Percentiles rank a stretch among this genome's conserved stretches.
These are phyloP conservation scores for Lolium multiflorum DNA, from an alignment of 176 grass and related monocot genomes.

Conservation along the genomic window DNA sequence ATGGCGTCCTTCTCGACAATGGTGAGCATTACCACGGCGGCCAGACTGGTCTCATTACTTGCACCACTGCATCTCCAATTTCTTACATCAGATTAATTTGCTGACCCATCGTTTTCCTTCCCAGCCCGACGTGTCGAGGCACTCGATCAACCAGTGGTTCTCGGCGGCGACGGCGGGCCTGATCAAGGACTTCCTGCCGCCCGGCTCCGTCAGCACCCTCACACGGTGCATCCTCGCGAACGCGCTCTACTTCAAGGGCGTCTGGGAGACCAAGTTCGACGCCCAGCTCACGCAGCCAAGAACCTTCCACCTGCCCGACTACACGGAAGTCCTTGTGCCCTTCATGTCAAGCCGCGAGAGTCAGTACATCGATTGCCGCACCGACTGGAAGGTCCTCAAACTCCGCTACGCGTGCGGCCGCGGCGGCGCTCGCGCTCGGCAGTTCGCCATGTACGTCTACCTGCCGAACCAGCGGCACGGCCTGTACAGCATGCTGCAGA, in stretches of 20 bases:
- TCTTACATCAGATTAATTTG: not conserved
- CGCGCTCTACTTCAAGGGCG: slow-evolving; percentile 82
- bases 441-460: not conserved
- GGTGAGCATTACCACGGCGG: not conserved
- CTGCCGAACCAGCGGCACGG: not conserved
- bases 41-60: too few species aligned
- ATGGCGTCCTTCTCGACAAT: slow-evolving; percentile 45
- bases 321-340: slow-evolving; percentile 29
- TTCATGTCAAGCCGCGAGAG: slow-evolving; percentile 49
- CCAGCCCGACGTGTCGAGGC: slow-evolving; percentile 43
- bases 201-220: not conserved
- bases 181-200: slow-evolving; percentile 64
- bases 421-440: not conserved
- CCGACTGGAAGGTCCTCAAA: not conserved
- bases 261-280: slow-evolving; percentile 56
- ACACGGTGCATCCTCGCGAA: slow-evolving; percentile 58
- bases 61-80: not conserved
- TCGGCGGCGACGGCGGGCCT: slow-evolving; percentile 52
- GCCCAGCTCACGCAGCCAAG: slow-evolving; percentile 10
- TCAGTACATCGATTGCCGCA: not conserved
- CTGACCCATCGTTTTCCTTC: not conserved
- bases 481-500: not conserved
- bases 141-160: slow-evolving; percentile 64
- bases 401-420: not conserved
- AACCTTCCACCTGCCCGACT: slow-evolving; percentile 49